These are phyloP conservation scores for Punctularia strigosozonata DNA, from an alignment of 768 basidiomycete genomes.

Conservation along the genomic window DNA sequence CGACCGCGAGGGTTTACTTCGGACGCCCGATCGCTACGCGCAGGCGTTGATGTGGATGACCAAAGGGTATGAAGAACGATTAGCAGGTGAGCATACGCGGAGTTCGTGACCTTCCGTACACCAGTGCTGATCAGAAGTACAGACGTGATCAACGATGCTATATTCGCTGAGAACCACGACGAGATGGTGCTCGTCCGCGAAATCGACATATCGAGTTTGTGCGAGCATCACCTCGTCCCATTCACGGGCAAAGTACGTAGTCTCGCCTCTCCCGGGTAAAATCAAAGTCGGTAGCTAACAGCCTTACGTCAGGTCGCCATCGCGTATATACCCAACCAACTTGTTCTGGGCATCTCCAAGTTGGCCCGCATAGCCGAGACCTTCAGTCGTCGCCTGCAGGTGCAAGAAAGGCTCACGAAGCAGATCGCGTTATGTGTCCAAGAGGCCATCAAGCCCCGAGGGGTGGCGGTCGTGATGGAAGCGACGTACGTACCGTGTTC, in stretches of 20 bases:
- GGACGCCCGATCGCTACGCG: constrained; percentile 92
- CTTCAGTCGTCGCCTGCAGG: constrained; percentile 89
- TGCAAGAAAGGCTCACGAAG: constrained; percentile 94
- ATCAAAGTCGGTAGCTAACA: neutral
- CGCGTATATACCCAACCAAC: constrained; percentile 91
- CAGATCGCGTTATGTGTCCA: constrained; percentile 98
- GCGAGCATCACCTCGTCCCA: constrained; percentile 97
- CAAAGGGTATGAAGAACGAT: constrained; percentile 90
- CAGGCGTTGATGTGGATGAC: constrained; percentile 99
- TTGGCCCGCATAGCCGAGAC: constrained; percentile 96
- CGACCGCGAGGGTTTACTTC: constrained; percentile 80
- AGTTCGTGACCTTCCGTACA: constrained; percentile 8
- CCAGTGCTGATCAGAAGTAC: constrained; percentile 1
- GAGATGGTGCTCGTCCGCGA: constrained; percentile 99
- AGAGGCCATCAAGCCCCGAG: constrained; percentile 94
- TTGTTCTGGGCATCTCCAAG: constrained; percentile 92
- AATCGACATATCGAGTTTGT: constrained; percentile 93
- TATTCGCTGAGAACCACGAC: constrained; percentile 98
- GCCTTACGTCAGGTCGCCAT: constrained; percentile 67
- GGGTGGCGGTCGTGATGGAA: constrained; percentile 99
- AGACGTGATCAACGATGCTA: constrained; percentile 98
- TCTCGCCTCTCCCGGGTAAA: constrained; percentile 2
- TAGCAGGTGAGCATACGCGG: constrained; percentile 48
- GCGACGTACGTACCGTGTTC: constrained; percentile 60
- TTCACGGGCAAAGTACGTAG: constrained; percentile 87